Evolutionary conservation across 192 early-diverging fungal genomes (phyloP).

Genomic region (Entrophospora sp.): DNA sequence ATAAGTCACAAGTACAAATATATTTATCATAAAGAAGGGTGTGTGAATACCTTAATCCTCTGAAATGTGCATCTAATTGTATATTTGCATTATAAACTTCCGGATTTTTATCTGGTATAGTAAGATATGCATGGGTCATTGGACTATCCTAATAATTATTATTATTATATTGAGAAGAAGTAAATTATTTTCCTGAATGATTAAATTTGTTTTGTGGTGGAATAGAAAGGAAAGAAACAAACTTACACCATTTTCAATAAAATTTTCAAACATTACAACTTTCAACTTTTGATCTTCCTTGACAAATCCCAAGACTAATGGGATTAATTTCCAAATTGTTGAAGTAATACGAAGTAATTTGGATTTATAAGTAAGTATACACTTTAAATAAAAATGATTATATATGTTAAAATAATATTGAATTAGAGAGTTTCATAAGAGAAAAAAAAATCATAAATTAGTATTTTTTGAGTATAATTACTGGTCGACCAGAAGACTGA

Average conservation of each 20-base stretch:
- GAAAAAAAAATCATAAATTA: background rate
- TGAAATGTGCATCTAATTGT: constrained; percentile 45
- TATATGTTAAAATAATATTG: background rate
- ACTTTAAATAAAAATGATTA: constrained; percentile 17
- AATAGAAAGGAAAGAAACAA: background rate
- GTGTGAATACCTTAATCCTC: constrained; percentile 37
- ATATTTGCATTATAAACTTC: constrained; percentile 44
- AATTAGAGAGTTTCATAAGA: background rate
- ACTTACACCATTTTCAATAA: constrained; percentile 27
- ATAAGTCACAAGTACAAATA: background rate
- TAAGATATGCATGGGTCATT: constrained; percentile 33
- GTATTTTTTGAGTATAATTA: constrained; percentile 19
- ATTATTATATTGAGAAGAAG: background rate
- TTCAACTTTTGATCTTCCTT: constrained; percentile 34
- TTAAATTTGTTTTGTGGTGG: background rate
- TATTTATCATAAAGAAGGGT: background rate
- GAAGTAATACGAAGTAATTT: constrained; percentile 26
- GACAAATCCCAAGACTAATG: constrained; percentile 32
- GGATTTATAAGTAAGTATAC: constrained; percentile 37
- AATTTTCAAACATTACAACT: constrained; percentile 34
- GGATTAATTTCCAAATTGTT: constrained; percentile 33
- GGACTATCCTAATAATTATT: constrained; percentile 26
- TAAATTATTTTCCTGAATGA: background rate
- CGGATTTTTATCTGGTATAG: constrained; percentile 33
- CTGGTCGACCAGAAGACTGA: constrained; percentile 35